Evolutionary conservation across 768 basidiomycete species (phyloP), one percentile per base, ranked within the genome.

Genomic region (Suillus spraguei): DNA sequence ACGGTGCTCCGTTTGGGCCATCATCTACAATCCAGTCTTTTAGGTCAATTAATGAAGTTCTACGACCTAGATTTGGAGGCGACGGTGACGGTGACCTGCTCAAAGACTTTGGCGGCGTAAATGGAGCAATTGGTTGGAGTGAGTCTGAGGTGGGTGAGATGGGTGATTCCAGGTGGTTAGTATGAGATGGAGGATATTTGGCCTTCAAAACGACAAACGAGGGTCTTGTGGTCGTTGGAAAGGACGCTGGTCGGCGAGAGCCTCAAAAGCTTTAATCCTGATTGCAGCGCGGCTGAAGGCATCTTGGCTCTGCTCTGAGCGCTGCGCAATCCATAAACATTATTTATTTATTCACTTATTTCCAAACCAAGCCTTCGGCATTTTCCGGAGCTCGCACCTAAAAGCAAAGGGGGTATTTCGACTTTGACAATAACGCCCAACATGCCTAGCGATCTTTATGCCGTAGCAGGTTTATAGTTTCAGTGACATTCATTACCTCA

Each of bases 21-120:
- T 88, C 86, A 55, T 88, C 89, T 60, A 89, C 78, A 60, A 89
- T 82, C 89, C 89, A 91, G 72, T 91, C 90, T 63, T 83, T 83
- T 63, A 91, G 79, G 75, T 91, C 89, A 66, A 90, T 84, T 60
- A 90, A 78, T 41, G 90, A 90, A 0, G 85, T 79, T 70, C 83
- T 87, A 39, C 81, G 77, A 50, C 66, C 64, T 36, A 77, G 64
- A 42, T 66, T 69, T 13, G 81, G 79, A 0, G 84, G 82, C 0
- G 86, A 84, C 5, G 83, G 79, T 2, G 86, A 84, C 39, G 66
- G 66, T 46, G 75, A 76, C 54, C 66, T 64, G 52, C 46, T 68
- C 61, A 68, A 63, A 22, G 65, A 62, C 39, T 65, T 49, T 17
- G 70, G 67, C 4, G 77, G 74, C 4, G 77, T 72, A 36, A 77